A percentile compares a stretch with the other conserved stretches of the same genome.
phyloP scores from a whole-genome alignment of 1,139 yeast genomes.

The Geotrichum carabidarum region DNA sequence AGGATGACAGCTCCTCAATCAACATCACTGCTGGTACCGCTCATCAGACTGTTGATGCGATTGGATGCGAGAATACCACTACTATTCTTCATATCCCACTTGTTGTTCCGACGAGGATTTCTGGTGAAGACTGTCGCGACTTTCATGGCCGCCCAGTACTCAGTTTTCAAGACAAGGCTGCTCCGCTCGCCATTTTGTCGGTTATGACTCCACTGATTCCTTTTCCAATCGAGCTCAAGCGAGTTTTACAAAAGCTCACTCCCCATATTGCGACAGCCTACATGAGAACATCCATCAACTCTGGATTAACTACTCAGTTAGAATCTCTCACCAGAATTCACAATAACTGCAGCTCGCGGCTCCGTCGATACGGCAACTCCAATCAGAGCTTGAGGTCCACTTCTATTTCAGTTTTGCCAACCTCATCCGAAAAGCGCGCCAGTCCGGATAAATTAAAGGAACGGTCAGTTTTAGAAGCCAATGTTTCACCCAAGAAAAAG shows the following conservation, averaged over 20 bases:
- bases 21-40: background rate
- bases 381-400: conserved; percentile 5
- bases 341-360: background rate
- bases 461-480: background rate
- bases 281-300: conserved; percentile 33
- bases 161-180: conserved; percentile 17
- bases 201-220: conserved; percentile 35
- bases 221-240: conserved; percentile 31
- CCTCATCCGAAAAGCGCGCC: conserved; percentile 10
- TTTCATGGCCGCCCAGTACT: background rate
- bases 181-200: conserved; percentile 37
- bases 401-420: background rate
- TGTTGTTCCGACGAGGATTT: conserved; percentile 24
- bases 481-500: background rate
- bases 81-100: conserved; percentile 35
- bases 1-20: conserved; percentile 12
- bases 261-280: conserved; percentile 36
- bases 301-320: conserved; percentile 27
- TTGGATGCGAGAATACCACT: conserved; percentile 33
- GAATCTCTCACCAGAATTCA: conserved; percentile 10
- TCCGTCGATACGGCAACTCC: conserved; percentile 7
- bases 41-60: conserved; percentile 25
- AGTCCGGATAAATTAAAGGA: conserved; percentile 8
- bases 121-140: background rate
- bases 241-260: conserved; percentile 29